Base-by-base conservation (phyloP, 441 rosid genomes). In the Euphorbia neoarborescens region DNA sequence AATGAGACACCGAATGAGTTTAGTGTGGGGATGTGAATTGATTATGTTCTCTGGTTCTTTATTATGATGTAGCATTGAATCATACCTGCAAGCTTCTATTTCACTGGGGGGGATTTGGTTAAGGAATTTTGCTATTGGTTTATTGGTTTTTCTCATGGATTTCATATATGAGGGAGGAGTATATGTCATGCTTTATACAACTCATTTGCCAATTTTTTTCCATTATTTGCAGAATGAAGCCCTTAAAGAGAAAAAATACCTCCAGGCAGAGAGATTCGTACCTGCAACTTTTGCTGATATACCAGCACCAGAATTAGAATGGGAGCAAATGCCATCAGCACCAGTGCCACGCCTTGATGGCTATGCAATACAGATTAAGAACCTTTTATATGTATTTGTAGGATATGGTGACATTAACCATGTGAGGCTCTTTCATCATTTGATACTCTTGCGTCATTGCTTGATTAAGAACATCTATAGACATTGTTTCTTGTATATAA, bases 261-360 rank as follows among this genome's bases (percentile, higher is more conserved):
- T 28, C 15, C 51, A 61, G 30, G 75, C 73, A 5, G 87, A 77
- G 62, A 84, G 96, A 80, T 76, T 84, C 54, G 81, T 94, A 56
- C 85, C 99, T 30, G 97, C 92, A 24, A 92, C 98, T 32, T 94
- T 87, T 83, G 91, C 95, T 71, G 98, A 94, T 86, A 83, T 92
- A 73, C 86, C 88, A 59, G 97, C 85, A 50, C 91, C 96, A 7
- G 79, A 86, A 61, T 76, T 94, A 28, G 67, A 87, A 66, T 92
- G 97, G 99, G 87, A 90, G 82, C 87, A 87, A 83, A 94, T 94
- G 99, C 62, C 86, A 35, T 13, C 81, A 78, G 87, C 98, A 0
- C 97, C 96, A 22, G 97, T 94, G 54, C 97, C 97, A 80, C 95
- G 97, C 25, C 77, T 94, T 13, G 97, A 90, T 72, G 97, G 97